Conservation (phyloP, 1,139 yeast genomes). For the Entelexis paramagnoliae region DNA sequence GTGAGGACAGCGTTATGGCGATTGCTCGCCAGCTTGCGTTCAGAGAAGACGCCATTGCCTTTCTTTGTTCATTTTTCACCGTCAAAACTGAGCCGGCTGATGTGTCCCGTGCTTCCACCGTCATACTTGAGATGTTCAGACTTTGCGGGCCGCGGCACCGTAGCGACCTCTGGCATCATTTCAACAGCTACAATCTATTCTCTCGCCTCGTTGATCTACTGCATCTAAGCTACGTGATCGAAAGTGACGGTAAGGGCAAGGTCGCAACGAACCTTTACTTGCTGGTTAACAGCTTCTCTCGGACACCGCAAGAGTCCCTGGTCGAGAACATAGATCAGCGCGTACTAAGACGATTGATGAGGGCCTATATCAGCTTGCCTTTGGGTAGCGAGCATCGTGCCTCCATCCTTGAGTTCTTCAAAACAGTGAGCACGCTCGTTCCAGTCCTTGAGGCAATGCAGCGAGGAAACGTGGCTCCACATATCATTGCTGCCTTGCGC, state of each 20-base stretch:
- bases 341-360: conserved; percentile 22
- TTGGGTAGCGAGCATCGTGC: conserved; percentile 13
- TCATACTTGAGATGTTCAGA: conserved; percentile 20
- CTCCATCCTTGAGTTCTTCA: conserved; percentile 21
- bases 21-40: conserved; percentile 23
- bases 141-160: conserved; percentile 23
- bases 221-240: conserved; percentile 10
- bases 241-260: background rate
- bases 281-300: conserved; percentile 20
- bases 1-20: conserved; percentile 10
- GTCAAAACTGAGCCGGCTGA: conserved; percentile 3
- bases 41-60: conserved; percentile 20
- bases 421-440: conserved; percentile 20
- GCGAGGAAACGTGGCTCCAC: conserved; percentile 22
- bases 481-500: conserved; percentile 28
- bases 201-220: conserved; percentile 17
- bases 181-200: conserved; percentile 19
- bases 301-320: conserved; percentile 20
- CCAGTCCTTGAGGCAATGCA: conserved; percentile 23
- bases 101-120: conserved; percentile 8
- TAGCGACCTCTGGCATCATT: conserved; percentile 23
- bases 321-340: conserved; percentile 13
- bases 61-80: conserved; percentile 14
- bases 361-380: conserved; percentile 21
- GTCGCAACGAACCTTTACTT: conserved; percentile 14